Evolutionary conservation across 345 rosid genomes (phyloP), one percentile per base, ranked within the genome.

Genomic region (Diplotaxis tenuifolia): DNA sequence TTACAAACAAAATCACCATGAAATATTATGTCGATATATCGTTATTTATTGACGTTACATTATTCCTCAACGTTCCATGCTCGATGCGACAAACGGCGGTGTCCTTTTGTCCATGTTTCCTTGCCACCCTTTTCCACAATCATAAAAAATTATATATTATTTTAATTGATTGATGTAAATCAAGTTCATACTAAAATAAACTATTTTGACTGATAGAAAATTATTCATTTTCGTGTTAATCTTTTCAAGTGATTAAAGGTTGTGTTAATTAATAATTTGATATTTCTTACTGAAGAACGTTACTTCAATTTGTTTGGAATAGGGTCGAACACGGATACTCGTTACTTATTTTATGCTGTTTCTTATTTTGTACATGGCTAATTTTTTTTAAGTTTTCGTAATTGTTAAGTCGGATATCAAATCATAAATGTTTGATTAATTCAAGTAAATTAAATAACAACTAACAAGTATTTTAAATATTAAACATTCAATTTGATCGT

Each of bases 21-120:
- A 52, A 20, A 7, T 21, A 9, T 14, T 12, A 29, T 53, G 27
- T 56, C 9, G n/a, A 38, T 4, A 21, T 47, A 19, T 57, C 38
- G 22, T 22, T 1, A 4, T 74, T 55, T 40, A 57, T 34, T 38
- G 15, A 72, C 28, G 1, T 23, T 36, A 22, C 8, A 14, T 32
- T 62, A 63, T 29, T 62, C 11, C n/a, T 62, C 49, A 73, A 45
- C 74, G 74, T 38, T 65, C 56, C 81, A 62, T 59, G 45, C 66
- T 23, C 18, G 75, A 22, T 0, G 50, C 61, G 7, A 79, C 73
- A 1, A 40, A 9, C 61, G 75, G 82, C 4, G 82, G 78, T 10
- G 47, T 52, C 20, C 28, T 27, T 22, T 59, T 50, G 1, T 11
- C 62, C 12, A 56, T 11, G 42, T 70, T 76, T 7, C 80, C 75